Evolutionary conservation across 768 basidiomycete genomes (phyloP).

Genomic region (Boletus sp.): DNA sequence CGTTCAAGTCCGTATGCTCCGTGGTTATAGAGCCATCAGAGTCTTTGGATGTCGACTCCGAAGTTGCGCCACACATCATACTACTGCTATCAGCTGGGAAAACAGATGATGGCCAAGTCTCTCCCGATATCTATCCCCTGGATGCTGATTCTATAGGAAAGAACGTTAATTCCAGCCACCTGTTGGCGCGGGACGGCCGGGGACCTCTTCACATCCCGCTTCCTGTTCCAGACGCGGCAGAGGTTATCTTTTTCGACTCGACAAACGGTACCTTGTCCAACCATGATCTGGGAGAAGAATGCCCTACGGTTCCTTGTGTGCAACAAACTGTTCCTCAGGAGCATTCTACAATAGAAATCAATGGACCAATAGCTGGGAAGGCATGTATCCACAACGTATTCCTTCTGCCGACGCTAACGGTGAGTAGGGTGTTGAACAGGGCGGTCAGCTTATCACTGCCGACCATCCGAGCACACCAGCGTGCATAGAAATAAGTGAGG

Average conservation of each 20-base stretch:
- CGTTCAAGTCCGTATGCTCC: not conserved
- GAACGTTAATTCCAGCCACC: not conserved
- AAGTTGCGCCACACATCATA: not conserved
- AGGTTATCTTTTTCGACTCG: constrained; percentile 17
- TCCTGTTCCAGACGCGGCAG: constrained; percentile 13
- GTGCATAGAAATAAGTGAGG: not conserved
- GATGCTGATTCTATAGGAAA: not conserved
- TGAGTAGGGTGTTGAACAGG: not conserved
- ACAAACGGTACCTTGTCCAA: not conserved
- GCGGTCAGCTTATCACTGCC: not conserved
- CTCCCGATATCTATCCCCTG: not conserved
- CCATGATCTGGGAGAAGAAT: not conserved
- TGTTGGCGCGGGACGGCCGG: not conserved
- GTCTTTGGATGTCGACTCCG: not conserved
- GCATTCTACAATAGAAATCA: not conserved
- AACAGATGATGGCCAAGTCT: not conserved
- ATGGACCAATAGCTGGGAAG: not conserved
- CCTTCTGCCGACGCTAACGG: not conserved
- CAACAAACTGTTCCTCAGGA: not conserved
- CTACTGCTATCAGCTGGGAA: not conserved
- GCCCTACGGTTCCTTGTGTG: not conserved
- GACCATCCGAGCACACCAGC: not conserved
- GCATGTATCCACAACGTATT: not conserved
- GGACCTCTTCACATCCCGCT: constrained; percentile 9
- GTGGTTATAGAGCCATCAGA: not conserved